Evolutionary conservation across 176 grass and related monocot species (phyloP), one percentile per base, ranked within the genome.

Genomic region (Panicum miliaceum): DNA sequence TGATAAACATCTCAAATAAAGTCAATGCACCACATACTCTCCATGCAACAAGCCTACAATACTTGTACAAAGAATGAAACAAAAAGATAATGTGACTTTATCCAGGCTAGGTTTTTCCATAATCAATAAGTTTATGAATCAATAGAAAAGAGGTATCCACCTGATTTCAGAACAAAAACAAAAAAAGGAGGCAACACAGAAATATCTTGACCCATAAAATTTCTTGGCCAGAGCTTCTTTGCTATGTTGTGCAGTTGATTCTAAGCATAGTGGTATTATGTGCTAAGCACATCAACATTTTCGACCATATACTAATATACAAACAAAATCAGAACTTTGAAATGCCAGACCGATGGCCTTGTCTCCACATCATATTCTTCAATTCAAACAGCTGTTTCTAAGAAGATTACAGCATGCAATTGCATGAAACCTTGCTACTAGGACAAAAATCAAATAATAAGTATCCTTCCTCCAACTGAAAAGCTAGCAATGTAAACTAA

Each of bases 401-500:
- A 48, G 19, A 66, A 89, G 7, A 86, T 90, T 83, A 82, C 74
- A 83, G 22, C 77, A 61, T 79, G 40, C 88, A 66, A 73, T 83
- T 77, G 16, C 79, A 86, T 59, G 45, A 4, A 78, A 78, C 48
- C 25, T 79, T 26, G 2, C 58, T 42, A 83, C 18, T 61, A 66
- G 76, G 73, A 73, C 16, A 36, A 77, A 72, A 66, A 73, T 32
- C 7, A 82, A 89, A 85, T 35, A 71, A 78, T 64, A 78, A 78
- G 20, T 59, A 78, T 47, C 18, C 73, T 48, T 47, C 18, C 73
- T 48, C 82, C 43, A 84, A 38, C 25, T 12, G 12, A 68, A 68
- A 53, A 75, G 53, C 62, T 82, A 61, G 37, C 52, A 56, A 64
- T 75, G 54, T 71, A 67, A 75, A 74, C 71, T 71, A 74, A 45